Conservation (phyloP, 768 basidiomycete genomes). For the Bullera alba region DNA sequence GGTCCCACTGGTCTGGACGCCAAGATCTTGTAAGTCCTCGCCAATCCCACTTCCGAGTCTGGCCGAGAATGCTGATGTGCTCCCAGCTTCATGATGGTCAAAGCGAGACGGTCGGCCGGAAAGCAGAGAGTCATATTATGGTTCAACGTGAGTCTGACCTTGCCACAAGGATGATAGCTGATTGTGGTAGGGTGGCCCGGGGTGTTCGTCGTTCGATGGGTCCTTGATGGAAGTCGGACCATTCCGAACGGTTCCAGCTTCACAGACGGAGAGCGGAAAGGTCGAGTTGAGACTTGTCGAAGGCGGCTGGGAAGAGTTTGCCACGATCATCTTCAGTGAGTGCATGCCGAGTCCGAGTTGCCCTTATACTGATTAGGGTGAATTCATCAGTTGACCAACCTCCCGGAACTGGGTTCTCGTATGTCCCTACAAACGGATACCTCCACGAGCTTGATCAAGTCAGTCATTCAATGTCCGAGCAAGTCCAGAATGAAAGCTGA, state of each 20-base stretch:
- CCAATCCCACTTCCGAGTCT: neutral
- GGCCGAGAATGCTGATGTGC: neutral
- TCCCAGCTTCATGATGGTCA: constrained; percentile 69
- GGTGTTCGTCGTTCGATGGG: constrained; percentile 95
- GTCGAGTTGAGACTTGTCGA: constrained; percentile 64
- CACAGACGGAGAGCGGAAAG: constrained; percentile 52
- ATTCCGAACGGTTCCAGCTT: constrained; percentile 53
- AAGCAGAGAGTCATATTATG: constrained; percentile 86
- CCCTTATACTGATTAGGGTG: neutral
- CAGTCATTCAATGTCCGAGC: constrained; percentile 9
- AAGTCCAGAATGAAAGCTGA: neutral
- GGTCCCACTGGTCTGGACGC: constrained; percentile 41
- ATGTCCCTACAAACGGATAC: constrained; percentile 75
- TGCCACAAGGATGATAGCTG: neutral
- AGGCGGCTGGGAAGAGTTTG: constrained; percentile 97
- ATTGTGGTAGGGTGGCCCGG: constrained; percentile 72
- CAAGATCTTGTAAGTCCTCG: constrained; percentile 41
- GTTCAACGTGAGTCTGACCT: constrained; percentile 71
- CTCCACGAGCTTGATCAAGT: constrained; percentile 71
- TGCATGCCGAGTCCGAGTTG: no score
- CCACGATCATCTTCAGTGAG: constrained; percentile 84
- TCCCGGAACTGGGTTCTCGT: constrained; percentile 89
- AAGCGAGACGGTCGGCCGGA: constrained; percentile 80
- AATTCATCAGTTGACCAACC: constrained; percentile 80
- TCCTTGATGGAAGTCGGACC: constrained; percentile 98